Conservation (phyloP, 352 stramenopile genomes). For the Phytophthora hibernalis region DNA sequence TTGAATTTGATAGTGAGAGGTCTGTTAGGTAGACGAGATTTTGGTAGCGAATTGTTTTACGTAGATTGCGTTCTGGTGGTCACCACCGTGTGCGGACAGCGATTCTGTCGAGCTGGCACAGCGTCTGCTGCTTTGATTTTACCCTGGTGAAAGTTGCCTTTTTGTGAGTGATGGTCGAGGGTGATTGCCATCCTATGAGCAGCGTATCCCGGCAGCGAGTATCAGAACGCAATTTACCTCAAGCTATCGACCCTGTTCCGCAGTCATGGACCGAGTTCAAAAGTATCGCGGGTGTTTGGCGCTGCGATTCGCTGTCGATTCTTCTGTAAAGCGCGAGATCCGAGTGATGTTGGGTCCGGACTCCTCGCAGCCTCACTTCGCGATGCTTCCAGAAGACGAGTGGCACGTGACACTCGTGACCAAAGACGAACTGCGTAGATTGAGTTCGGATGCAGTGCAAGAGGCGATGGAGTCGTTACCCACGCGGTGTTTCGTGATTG, state of each 20-base stretch:
- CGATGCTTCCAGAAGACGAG: conserved; percentile 30
- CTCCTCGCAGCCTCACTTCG: not conserved
- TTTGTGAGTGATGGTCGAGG: conserved; percentile 26
- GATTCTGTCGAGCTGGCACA: too few species aligned
- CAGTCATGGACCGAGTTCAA: conserved; percentile 19
- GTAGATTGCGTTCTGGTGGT: too few species aligned
- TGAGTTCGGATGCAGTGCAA: conserved; percentile 33
- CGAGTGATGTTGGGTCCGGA: conserved; percentile 20
- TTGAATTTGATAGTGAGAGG: not conserved
- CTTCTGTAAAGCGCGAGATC: conserved; percentile 29
- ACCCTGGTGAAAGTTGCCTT: conserved; percentile 1
- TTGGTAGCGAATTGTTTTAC: too few species aligned
- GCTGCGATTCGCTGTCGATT: conserved; percentile 34
- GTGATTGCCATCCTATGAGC: not conserved
- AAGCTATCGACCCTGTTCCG: too few species aligned
- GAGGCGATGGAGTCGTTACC: conserved; percentile 39
- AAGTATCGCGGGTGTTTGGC: conserved; percentile 50
- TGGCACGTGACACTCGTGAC: conserved; percentile 72
- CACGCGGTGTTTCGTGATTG: conserved; percentile 50
- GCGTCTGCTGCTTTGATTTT: too few species aligned
- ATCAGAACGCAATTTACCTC: conserved; percentile 2
- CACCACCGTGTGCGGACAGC: too few species aligned
- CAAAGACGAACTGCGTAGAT: conserved; percentile 51
- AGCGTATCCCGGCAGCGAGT: not conserved
- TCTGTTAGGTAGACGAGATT: too few species aligned